Conservation (phyloP, 2,329 filamentous ascomycete genomes). For the Xylaria sp. region DNA sequence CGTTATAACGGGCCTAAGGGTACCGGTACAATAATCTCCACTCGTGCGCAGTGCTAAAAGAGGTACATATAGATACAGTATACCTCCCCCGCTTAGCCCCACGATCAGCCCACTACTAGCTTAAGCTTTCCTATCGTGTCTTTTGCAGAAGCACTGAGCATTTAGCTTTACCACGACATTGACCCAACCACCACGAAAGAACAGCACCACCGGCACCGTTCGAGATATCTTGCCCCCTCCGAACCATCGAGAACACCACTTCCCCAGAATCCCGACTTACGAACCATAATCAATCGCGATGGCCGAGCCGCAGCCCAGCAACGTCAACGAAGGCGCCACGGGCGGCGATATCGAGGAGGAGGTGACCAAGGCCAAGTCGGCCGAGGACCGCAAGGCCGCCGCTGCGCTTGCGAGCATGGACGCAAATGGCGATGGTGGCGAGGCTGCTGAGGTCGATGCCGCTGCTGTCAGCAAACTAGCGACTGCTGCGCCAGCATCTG, state of each 20-base stretch:
- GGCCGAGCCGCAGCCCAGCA: slow-evolving; percentile 69
- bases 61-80: neutral
- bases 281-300: slow-evolving; percentile 52
- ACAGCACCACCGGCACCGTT: neutral
- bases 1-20: neutral
- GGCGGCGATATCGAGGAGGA: slow-evolving; percentile 69
- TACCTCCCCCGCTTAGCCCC: neutral
- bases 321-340: slow-evolving; percentile 68
- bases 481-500: slow-evolving; percentile 47
- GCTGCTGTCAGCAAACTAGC: slow-evolving; percentile 74
- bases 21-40: neutral
- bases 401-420: slow-evolving; percentile 76
- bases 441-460: slow-evolving; percentile 67
- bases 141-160: neutral
- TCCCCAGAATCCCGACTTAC: neutral
- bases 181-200: neutral
- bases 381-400: slow-evolving; percentile 81
- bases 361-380: slow-evolving; percentile 65
- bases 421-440: slow-evolving; percentile 56
- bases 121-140: neutral
- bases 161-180: neutral
- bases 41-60: neutral
- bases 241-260: neutral
- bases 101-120: neutral
- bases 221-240: neutral